Evolutionary conservation across 2,329 filamentous ascomycete genomes (phyloP).

Genomic region (Parastagonospora avenae): DNA sequence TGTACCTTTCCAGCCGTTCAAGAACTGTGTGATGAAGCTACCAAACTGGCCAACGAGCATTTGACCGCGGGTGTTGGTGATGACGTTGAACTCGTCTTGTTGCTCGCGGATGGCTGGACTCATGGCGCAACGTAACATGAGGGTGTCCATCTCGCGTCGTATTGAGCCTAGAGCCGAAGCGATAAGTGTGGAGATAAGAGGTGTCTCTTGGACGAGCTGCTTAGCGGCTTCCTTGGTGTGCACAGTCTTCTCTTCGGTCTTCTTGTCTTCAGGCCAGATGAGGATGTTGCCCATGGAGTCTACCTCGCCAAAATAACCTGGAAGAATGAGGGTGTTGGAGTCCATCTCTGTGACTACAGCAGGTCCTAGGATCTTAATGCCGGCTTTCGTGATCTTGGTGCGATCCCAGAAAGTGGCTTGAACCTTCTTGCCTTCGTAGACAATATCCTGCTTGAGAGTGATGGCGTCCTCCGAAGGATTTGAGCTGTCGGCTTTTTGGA

Average conservation of each 20-base stretch:
- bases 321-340: constrained; percentile 57
- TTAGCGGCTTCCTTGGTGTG: constrained; percentile 48
- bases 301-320: constrained; percentile 54
- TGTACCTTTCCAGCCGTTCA: constrained; percentile 54
- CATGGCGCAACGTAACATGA: constrained; percentile 59
- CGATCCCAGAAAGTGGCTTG: constrained; percentile 55
- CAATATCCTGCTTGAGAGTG: constrained; percentile 47
- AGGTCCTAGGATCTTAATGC: constrained; percentile 51
- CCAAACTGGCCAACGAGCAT: constrained; percentile 60
- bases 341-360: constrained; percentile 59
- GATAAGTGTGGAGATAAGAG: constrained; percentile 53
- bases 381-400: constrained; percentile 47
- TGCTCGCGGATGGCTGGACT: constrained; percentile 58
- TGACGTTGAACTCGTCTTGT: constrained; percentile 61
- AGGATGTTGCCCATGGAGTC: constrained; percentile 57
- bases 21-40: constrained; percentile 56
- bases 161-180: constrained; percentile 54
- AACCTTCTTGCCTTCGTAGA: constrained; percentile 48
- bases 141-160: constrained; percentile 57
- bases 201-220: constrained; percentile 46
- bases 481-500: constrained; percentile 29
- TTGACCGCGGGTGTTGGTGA: constrained; percentile 54
- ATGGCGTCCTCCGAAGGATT: constrained; percentile 46
- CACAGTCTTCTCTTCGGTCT: constrained; percentile 25
- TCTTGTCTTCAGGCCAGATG: constrained; percentile 49